These are phyloP conservation scores for Candida freyschussii DNA, from an alignment of 1,139 yeast genomes.

Conservation along the genomic window DNA sequence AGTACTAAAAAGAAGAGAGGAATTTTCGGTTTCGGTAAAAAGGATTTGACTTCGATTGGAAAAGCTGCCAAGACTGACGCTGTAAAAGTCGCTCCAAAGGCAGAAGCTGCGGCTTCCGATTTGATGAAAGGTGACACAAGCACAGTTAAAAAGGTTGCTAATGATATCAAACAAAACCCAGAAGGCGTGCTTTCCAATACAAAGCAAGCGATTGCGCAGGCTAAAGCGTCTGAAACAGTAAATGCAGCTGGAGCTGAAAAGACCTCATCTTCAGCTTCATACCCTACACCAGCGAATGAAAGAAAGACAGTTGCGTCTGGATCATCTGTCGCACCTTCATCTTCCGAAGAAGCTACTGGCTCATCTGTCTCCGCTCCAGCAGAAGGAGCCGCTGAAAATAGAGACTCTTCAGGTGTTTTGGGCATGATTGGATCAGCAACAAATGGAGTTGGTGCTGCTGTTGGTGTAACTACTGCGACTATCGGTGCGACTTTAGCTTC, in stretches of 20 bases:
- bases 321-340: slow-evolving; percentile 3
- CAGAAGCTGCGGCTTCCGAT: slow-evolving; percentile 26
- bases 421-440: background rate
- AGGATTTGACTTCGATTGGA: slow-evolving; percentile 10
- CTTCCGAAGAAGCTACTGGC: slow-evolving; percentile 13
- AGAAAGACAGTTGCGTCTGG: slow-evolving; percentile 5
- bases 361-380: background rate
- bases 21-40: slow-evolving; percentile 9
- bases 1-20: slow-evolving; percentile 8
- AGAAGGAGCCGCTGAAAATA: background rate
- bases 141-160: slow-evolving; percentile 16
- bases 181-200: slow-evolving; percentile 18
- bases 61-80: slow-evolving; percentile 17
- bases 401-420: background rate
- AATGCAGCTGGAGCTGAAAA: slow-evolving; percentile 5
- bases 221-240: slow-evolving; percentile 18
- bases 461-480: slow-evolving; percentile 3
- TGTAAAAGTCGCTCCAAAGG: slow-evolving; percentile 19
- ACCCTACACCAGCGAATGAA: no score
- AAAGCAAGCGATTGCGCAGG: slow-evolving; percentile 15
- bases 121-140: slow-evolving; percentile 24
- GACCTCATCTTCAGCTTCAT: no score
- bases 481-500: slow-evolving; percentile 3
- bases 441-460: slow-evolving; percentile 3
- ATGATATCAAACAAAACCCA: slow-evolving; percentile 20